Base-by-base conservation (phyloP, 2,329 filamentous ascomycete genomes). In the Microdochium trichocladiopsis region DNA sequence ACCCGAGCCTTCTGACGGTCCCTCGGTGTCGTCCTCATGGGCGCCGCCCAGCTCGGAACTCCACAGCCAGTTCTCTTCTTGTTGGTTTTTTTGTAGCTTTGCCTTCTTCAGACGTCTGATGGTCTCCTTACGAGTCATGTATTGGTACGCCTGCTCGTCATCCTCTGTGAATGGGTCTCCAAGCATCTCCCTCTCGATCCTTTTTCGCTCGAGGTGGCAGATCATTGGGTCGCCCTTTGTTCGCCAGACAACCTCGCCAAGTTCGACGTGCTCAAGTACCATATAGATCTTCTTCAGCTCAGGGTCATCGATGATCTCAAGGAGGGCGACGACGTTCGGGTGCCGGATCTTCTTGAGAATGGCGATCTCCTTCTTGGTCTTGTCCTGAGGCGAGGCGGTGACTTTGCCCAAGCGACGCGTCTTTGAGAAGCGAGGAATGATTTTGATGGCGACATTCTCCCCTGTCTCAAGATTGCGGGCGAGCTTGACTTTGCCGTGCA, bases 281-380 rank as follows among this genome's bases (percentile, higher is more conserved):
- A 99, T 93, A 72, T 99, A 99, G 56, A 99, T 96, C 72, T 99
- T 99, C 73, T 95, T 94, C 53, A 91, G 83, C 62, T 91, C 90
- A 2, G 93, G 93, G 66, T 99, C 94, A 66, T 99, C 94, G 62
- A 99, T 97, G 63, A 99, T 92, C 72, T 99, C 94, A 57, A 97
- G 80, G 37, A 99, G 77, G 61, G 90, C 92, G 56, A 99, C 94
- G 41, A 99, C 90, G 64, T 99, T 96, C n/a, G 90, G 87, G 68
- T 99, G 94, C 25, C 93, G 86, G 51, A 95, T 95, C 74, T 99
- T 99, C 70, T 99, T 99, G 62, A 99, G 77, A 53, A 99, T 97
- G 65, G 94, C 94, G 57, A 99, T 95, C 72, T 99, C 94, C 66
- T 88, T 87, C 73, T 96, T 96, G 52, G 89, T 90, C 74, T 92